phyloP scores from a whole-genome alignment of 495 filamentous ascomycete genomes.

The Penicillium crystallinum region DNA sequence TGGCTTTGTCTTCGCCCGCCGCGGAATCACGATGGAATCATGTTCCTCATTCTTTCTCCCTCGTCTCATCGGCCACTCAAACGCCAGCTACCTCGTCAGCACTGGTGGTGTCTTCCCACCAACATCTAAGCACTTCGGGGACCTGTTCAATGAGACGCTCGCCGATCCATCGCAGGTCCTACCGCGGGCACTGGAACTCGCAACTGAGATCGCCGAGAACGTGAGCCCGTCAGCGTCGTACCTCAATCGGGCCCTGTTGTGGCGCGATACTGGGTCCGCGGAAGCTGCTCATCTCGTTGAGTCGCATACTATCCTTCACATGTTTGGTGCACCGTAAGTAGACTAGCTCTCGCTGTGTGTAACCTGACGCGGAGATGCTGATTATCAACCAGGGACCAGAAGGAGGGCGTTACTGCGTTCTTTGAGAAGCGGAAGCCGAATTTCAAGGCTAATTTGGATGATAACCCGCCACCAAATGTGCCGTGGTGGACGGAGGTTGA shows the following conservation, averaged over 20 bases:
- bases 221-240: conserved; percentile 49
- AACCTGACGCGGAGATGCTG: background rate
- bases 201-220: conserved; percentile 54
- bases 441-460: conserved; percentile 42
- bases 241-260: conserved; percentile 58
- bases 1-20: conserved; percentile 60
- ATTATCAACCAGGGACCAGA: conserved; percentile 33
- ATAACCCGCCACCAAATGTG: conserved; percentile 20
- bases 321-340: conserved; percentile 44
- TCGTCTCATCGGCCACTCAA: conserved; percentile 51
- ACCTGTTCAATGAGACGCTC: conserved; percentile 53
- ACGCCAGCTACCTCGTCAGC: conserved; percentile 49
- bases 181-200: conserved; percentile 51
- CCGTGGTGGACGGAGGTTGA: conserved; percentile 34
- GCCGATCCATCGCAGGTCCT: conserved; percentile 47
- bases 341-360: background rate
- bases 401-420: conserved; percentile 45
- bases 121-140: conserved; percentile 33
- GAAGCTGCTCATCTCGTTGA: conserved; percentile 58
- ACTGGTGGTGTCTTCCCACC: conserved; percentile 32
- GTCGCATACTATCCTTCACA: conserved; percentile 49
- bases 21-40: conserved; percentile 60
- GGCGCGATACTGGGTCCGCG: conserved; percentile 46
- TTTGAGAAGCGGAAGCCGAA: conserved; percentile 47
- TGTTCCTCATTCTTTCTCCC: conserved; percentile 61